phyloP scores from a whole-genome alignment of 2,329 filamentous ascomycete genomes.

The Boeremia lycopersici region DNA sequence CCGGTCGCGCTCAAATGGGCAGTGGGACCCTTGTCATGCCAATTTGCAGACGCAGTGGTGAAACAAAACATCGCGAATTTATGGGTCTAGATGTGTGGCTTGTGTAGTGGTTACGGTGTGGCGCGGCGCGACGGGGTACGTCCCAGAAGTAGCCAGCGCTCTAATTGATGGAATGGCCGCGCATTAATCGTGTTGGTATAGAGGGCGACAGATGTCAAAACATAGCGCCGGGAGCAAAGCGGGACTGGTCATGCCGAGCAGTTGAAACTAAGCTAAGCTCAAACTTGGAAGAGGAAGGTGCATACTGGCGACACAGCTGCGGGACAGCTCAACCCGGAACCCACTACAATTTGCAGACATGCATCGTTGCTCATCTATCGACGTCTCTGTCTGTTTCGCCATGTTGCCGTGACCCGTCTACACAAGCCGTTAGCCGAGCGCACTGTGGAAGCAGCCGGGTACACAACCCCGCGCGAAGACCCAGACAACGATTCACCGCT shows the following conservation, averaged over 20 bases:
- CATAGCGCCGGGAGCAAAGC: background rate
- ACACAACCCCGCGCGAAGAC: background rate
- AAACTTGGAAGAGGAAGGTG: background rate
- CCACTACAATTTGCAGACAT: background rate
- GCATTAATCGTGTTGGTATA: background rate
- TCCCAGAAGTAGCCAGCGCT: background rate
- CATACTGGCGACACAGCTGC: background rate
- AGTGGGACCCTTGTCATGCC: constrained; percentile 11
- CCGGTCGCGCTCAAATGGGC: constrained; percentile 12
- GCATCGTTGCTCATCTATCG: background rate
- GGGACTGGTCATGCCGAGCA: background rate
- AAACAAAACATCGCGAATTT: constrained; percentile 21
- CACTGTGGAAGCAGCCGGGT: background rate
- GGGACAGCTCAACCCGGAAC: background rate
- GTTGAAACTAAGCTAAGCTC: background rate
- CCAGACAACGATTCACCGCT: background rate
- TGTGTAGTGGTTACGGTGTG: constrained; percentile 8
- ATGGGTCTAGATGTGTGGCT: constrained; percentile 18
- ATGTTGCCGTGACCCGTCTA: background rate
- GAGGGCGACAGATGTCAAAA: constrained; percentile 7
- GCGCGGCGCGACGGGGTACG: background rate
- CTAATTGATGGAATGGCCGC: constrained; percentile 30
- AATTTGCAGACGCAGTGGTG: constrained; percentile 26
- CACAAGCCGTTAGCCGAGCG: background rate
- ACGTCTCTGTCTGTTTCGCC: background rate